These are phyloP conservation scores for Aspergillus texensis DNA, from an alignment of 2,329 filamentous ascomycete species.

Conservation along the genomic window DNA sequence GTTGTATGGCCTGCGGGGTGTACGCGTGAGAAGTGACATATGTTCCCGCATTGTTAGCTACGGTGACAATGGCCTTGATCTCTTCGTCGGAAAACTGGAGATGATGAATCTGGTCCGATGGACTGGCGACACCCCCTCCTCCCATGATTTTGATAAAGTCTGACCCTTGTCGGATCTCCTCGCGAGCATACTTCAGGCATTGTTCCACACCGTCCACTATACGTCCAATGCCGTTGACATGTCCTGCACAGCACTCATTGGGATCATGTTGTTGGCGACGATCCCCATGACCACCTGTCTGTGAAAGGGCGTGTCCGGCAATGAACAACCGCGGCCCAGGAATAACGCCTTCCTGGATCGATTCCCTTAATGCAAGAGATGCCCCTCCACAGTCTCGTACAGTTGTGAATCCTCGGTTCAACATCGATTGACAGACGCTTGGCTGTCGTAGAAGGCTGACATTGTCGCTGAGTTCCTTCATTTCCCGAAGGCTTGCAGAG, in stretches of 20 bases:
- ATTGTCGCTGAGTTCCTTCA: slow-evolving; percentile 26
- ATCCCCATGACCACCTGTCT: slow-evolving; percentile 63
- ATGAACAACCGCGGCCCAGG: slow-evolving; percentile 61
- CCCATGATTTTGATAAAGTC: slow-evolving; percentile 67
- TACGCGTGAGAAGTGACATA: slow-evolving; percentile 64
- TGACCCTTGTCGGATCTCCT: slow-evolving; percentile 58
- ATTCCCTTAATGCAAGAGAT: slow-evolving; percentile 53
- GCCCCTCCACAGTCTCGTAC: slow-evolving; percentile 63
- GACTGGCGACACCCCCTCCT: slow-evolving; percentile 59
- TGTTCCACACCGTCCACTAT: slow-evolving; percentile 59
- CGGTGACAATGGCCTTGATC: slow-evolving; percentile 56
- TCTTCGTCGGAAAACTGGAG: slow-evolving; percentile 61
- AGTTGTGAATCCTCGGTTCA: slow-evolving; percentile 61
- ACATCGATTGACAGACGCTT: slow-evolving; percentile 46
- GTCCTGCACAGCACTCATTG: slow-evolving; percentile 51
- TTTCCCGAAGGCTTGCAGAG: slow-evolving; percentile 23
- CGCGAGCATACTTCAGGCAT: slow-evolving; percentile 55
- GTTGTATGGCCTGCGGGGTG: slow-evolving; percentile 57
- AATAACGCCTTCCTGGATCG: slow-evolving; percentile 58
- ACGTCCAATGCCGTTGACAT: slow-evolving; percentile 40
- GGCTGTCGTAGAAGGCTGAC: slow-evolving; percentile 25
- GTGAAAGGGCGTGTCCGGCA: slow-evolving; percentile 56
- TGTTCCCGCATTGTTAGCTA: slow-evolving; percentile 53
- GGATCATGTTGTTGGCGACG: slow-evolving; percentile 46
- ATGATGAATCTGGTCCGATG: slow-evolving; percentile 57